Evolutionary conservation across 1,284 basidiomycete species (phyloP).

Genomic region (Cutaneotrichosporon arboriforme): DNA sequence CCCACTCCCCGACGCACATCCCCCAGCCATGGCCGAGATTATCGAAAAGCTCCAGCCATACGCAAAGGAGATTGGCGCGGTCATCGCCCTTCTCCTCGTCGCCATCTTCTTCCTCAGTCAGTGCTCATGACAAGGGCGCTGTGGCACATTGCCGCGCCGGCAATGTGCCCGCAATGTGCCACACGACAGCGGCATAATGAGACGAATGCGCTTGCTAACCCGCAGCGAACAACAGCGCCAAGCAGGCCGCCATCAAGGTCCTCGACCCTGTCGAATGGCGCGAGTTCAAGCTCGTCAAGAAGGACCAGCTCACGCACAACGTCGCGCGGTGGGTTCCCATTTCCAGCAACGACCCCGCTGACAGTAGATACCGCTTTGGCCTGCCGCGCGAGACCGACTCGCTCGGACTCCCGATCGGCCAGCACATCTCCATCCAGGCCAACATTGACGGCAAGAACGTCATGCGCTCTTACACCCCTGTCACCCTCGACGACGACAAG

Average conservation of each 20-base stretch:
- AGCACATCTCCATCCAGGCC: slow-evolving; percentile 90
- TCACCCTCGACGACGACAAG: slow-evolving; percentile 82
- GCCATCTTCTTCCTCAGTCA: slow-evolving; percentile 15
- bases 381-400: slow-evolving; percentile 67
- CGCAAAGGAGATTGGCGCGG: slow-evolving; percentile 23
- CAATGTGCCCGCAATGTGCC: no score
- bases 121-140: no score
- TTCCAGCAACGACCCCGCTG: neutral
- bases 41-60: slow-evolving; percentile 16
- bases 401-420: slow-evolving; percentile 93
- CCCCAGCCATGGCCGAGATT: slow-evolving; percentile 1
- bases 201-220: no score
- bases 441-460: slow-evolving; percentile 88
- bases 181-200: no score
- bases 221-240: neutral
- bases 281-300: slow-evolving; percentile 73
- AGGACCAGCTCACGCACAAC: slow-evolving; percentile 85
- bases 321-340: slow-evolving; percentile 68
- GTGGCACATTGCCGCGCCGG: no score
- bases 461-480: slow-evolving; percentile 90
- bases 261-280: slow-evolving; percentile 58
- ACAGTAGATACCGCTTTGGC: slow-evolving; percentile 77
- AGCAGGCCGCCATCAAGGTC: slow-evolving; percentile 19
- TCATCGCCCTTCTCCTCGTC: slow-evolving; percentile 15
- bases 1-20: no score